These are phyloP conservation scores for Vararia minispora DNA, from an alignment of 768 basidiomycete genomes.

Conservation along the genomic window DNA sequence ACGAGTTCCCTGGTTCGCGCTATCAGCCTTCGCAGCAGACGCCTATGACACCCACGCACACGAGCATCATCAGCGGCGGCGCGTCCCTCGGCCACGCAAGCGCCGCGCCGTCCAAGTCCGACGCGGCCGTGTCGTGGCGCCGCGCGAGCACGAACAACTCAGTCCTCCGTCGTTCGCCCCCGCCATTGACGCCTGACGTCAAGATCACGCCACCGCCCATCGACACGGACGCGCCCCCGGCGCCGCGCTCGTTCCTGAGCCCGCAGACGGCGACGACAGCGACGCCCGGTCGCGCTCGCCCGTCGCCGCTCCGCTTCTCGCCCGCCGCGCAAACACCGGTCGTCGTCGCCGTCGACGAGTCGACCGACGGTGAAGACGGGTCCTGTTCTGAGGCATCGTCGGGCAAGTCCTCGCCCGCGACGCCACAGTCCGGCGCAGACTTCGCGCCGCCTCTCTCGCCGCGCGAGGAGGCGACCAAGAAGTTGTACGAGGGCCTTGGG, in stretches of 20 bases:
- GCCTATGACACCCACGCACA: slow-evolving; percentile 48
- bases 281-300: slow-evolving; percentile 47
- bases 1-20: too few species aligned
- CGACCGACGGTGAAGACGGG: slow-evolving; percentile 12
- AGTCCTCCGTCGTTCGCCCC: slow-evolving; percentile 38
- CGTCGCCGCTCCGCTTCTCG: slow-evolving; percentile 43
- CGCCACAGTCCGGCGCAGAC: slow-evolving; percentile 62
- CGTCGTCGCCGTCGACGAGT: slow-evolving; percentile 15
- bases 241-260: too few species aligned
- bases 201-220: slow-evolving; percentile 64
- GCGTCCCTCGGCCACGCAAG: slow-evolving; percentile 47
- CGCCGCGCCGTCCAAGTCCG: slow-evolving; percentile 63
- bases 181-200: slow-evolving; percentile 42
- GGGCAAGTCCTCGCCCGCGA: slow-evolving; percentile 55
- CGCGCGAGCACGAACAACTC: slow-evolving; percentile 62
- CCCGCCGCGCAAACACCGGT: slow-evolving; percentile 23
- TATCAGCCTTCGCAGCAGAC: too few species aligned
- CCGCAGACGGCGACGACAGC: slow-evolving; percentile 14
- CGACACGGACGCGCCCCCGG: slow-evolving; percentile 47
- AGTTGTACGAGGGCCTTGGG: slow-evolving; percentile 82
- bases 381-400: slow-evolving; percentile 37
- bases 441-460: slow-evolving; percentile 54
- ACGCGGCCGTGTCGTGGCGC: slow-evolving; percentile 72
- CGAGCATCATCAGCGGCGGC: slow-evolving; percentile 63
- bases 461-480: slow-evolving; percentile 80